Evolutionary conservation across 129 eudicot genomes (phyloP).

Genomic region (Tagetes erecta): DNA sequence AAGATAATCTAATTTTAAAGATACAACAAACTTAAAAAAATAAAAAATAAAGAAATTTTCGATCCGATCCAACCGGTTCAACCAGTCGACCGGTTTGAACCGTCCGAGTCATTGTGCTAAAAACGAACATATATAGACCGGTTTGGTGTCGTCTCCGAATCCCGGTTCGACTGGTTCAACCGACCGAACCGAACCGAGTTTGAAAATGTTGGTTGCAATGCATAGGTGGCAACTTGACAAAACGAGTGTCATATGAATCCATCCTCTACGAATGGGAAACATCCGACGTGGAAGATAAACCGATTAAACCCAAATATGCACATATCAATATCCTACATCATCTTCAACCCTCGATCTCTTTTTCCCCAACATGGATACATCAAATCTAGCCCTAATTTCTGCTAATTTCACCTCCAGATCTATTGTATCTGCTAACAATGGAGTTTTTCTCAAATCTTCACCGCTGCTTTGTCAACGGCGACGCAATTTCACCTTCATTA

Average conservation of each 20-base stretch:
- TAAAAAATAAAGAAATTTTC: too few species aligned
- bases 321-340: neutral
- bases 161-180: too few species aligned
- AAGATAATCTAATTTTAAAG: too few species aligned
- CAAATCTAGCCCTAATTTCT: constrained; percentile 4
- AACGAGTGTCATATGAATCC: neutral
- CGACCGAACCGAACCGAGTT: too few species aligned
- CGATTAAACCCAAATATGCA: neutral
- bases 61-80: too few species aligned
- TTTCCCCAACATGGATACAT: neutral
- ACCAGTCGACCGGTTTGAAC: too few species aligned
- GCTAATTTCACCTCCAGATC: constrained; percentile 1
- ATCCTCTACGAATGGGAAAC: constrained; percentile 4
- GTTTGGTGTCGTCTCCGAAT: too few species aligned
- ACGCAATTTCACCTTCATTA: neutral
- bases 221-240: neutral
- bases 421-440: neutral
- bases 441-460: neutral
- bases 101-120: too few species aligned
- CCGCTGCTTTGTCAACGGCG: neutral
- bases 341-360: neutral
- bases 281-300: constrained; percentile 8
- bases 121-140: too few species aligned
- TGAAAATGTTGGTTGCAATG: neutral
- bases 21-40: too few species aligned